Evolutionary conservation across 2,329 filamentous ascomycete genomes (phyloP).

Genomic region (Allantophomopsis lycopodina): DNA sequence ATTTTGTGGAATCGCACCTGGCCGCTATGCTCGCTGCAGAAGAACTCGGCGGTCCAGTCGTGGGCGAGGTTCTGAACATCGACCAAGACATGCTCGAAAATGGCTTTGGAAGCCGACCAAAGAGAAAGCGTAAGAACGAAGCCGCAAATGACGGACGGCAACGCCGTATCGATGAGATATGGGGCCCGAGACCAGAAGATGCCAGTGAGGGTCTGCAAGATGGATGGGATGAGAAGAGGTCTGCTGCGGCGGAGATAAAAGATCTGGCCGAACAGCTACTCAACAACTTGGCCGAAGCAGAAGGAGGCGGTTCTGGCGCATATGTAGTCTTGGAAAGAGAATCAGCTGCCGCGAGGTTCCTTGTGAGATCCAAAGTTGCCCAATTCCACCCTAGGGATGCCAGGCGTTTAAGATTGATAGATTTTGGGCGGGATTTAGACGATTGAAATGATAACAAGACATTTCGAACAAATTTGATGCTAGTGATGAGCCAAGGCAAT

Average conservation of each 20-base stretch:
- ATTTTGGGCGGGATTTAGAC: constrained; percentile 51
- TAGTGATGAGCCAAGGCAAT: too few relatives aligned
- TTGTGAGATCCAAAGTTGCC: constrained; percentile 51
- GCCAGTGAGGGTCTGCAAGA: constrained; percentile 22
- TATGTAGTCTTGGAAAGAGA: constrained; percentile 46
- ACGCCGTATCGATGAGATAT: constrained; percentile 49
- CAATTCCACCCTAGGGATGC: constrained; percentile 53
- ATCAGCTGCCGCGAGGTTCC: constrained; percentile 47
- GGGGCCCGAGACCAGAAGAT: constrained; percentile 21
- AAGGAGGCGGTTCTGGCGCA: constrained; percentile 37
- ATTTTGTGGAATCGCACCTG: constrained; percentile 58
- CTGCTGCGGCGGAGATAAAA: constrained; percentile 43
- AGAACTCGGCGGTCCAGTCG: constrained; percentile 70
- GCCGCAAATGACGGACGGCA: constrained; percentile 37
- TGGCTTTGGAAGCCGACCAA: constrained; percentile 46
- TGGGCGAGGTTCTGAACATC: constrained; percentile 59
- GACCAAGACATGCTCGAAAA: constrained; percentile 42
- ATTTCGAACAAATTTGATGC: too few relatives aligned
- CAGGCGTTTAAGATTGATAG: constrained; percentile 40
- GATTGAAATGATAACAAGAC: constrained; percentile 20
- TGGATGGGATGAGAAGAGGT: constrained; percentile 18
- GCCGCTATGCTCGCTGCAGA: constrained; percentile 70
- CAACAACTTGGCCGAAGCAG: constrained; percentile 39
- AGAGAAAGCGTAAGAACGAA: constrained; percentile 32
- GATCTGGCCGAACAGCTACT: constrained; percentile 45